These are phyloP conservation scores for Fonsecaea monophora DNA, from an alignment of 2,329 filamentous ascomycete species.

Conservation along the genomic window DNA sequence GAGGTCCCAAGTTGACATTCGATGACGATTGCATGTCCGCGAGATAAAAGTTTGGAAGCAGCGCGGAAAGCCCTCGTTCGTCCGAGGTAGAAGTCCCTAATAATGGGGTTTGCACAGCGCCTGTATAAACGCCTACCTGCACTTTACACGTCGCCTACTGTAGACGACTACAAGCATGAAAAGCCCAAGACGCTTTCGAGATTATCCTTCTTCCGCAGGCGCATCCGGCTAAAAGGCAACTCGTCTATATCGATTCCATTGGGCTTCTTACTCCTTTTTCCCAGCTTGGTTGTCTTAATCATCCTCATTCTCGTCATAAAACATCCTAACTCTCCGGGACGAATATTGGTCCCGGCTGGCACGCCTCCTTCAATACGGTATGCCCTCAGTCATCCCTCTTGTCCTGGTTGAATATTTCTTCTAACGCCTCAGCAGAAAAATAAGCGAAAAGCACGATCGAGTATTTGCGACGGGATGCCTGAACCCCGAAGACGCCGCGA, in stretches of 20 bases:
- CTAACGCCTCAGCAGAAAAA: slow-evolving; percentile 69
- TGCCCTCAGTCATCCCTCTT: slow-evolving; percentile 42
- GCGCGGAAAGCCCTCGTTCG: slow-evolving; percentile 27
- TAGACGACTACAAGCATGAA: slow-evolving; percentile 56
- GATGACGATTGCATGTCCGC: slow-evolving; percentile 29
- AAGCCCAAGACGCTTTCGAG: slow-evolving; percentile 54
- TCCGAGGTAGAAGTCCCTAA: slow-evolving; percentile 21
- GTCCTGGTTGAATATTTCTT: slow-evolving; percentile 17
- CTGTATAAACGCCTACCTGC: slow-evolving; percentile 60
- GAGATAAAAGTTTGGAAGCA: slow-evolving; percentile 26
- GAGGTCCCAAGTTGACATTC: slow-evolving; percentile 12
- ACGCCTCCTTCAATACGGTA: slow-evolving; percentile 90
- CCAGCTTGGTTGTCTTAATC: slow-evolving; percentile 86
- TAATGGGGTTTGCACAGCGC: slow-evolving; percentile 62
- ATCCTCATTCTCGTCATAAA: slow-evolving; percentile 88
- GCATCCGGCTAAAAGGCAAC: slow-evolving; percentile 87
- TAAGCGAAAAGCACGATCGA: slow-evolving; percentile 96
- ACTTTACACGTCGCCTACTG: slow-evolving; percentile 51
- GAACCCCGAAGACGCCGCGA: slow-evolving; percentile 73
- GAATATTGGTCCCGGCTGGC: slow-evolving; percentile 85
- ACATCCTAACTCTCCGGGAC: slow-evolving; percentile 81
- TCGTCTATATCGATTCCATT: slow-evolving; percentile 91
- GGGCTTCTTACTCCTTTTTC: slow-evolving; percentile 90
- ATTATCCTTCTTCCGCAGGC: slow-evolving; percentile 82
- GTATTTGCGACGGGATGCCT: slow-evolving; percentile 92